These are phyloP conservation scores for Linnemannia hyalina DNA, from an alignment of 192 early-diverging fungal species.

Conservation along the genomic window DNA sequence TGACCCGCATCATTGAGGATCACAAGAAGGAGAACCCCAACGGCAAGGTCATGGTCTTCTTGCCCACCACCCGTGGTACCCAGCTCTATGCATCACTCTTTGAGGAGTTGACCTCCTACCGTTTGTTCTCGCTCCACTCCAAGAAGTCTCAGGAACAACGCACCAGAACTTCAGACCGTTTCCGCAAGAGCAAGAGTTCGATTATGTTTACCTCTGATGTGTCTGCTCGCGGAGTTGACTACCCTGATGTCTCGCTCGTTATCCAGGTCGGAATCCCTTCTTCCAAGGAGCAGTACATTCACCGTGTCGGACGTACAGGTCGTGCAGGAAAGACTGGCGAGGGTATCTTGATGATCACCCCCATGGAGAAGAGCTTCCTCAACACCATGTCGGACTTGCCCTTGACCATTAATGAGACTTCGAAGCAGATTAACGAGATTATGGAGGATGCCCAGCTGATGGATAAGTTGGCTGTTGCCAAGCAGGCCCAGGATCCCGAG, in stretches of 20 bases:
- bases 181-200: conserved; percentile 71
- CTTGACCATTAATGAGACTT: conserved; percentile 61
- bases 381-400: conserved; percentile 67
- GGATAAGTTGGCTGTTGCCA: conserved; percentile 34
- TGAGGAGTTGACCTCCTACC: conserved; percentile 58
- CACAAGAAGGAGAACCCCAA: conserved; percentile 67
- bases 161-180: conserved; percentile 76
- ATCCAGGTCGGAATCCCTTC: conserved; percentile 91
- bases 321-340: conserved; percentile 94
- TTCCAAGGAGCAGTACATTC: conserved; percentile 91
- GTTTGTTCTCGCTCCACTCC: conserved; percentile 82
- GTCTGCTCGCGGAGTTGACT: conserved; percentile 97
- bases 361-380: conserved; percentile 85
- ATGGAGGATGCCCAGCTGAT: conserved; percentile 33
- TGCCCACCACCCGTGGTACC: conserved; percentile 83
- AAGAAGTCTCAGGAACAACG: conserved; percentile 81
- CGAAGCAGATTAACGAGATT: conserved; percentile 54
- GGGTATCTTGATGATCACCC: conserved; percentile 83
- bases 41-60: conserved; percentile 93
- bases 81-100: conserved; percentile 74
- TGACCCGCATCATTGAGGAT: conserved; percentile 76
- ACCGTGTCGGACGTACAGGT: conserved; percentile 96
- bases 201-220: conserved; percentile 96
- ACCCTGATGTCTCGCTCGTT: conserved; percentile 92
- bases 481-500: conserved; percentile 60